Conservation (phyloP, 768 basidiomycete genomes). For the Kwoniella dejecticola region DNA sequence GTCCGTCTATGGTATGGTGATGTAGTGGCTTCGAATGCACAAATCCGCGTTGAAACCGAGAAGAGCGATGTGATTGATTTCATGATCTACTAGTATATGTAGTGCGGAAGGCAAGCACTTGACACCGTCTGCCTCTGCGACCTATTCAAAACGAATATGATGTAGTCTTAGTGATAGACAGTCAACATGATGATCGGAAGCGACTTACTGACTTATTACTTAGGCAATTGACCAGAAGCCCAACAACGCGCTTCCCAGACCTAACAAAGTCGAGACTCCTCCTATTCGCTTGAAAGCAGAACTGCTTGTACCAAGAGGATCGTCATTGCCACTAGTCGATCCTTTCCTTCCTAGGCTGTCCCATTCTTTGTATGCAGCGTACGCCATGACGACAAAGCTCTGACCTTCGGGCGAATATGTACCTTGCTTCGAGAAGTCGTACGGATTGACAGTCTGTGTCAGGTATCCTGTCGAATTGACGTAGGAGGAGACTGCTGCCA, state of each 20-base stretch:
- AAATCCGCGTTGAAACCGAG: too few relatives aligned
- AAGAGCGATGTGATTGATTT: too few relatives aligned
- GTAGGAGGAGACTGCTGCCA: constrained; percentile 51
- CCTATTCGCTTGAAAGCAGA: constrained; percentile 3
- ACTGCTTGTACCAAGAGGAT: constrained; percentile 30
- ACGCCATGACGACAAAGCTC: constrained; percentile 51
- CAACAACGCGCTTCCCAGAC: background rate
- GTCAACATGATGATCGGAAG: too few relatives aligned
- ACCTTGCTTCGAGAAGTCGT: constrained; percentile 52
- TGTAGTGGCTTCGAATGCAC: too few relatives aligned
- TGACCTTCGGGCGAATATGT: constrained; percentile 53
- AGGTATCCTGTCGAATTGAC: constrained; percentile 57
- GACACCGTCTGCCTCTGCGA: too few relatives aligned
- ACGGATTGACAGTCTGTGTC: constrained; percentile 57
- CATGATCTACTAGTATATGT: too few relatives aligned
- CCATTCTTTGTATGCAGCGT: constrained; percentile 51
- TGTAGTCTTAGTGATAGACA: background rate
- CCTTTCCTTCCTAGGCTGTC: constrained; percentile 30
- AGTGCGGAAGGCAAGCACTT: too few relatives aligned
- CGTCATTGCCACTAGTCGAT: constrained; percentile 7
- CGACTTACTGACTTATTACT: background rate
- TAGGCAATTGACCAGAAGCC: background rate
- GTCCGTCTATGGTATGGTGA: too few relatives aligned
- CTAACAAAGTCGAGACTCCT: constrained; percentile 1
- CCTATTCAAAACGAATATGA: too few relatives aligned